Percentiles rank a stretch among this genome's conserved stretches.
These are phyloP conservation scores for Microbotryum saponariae DNA, from an alignment of 1,284 basidiomycete species.

Conservation along the genomic window DNA sequence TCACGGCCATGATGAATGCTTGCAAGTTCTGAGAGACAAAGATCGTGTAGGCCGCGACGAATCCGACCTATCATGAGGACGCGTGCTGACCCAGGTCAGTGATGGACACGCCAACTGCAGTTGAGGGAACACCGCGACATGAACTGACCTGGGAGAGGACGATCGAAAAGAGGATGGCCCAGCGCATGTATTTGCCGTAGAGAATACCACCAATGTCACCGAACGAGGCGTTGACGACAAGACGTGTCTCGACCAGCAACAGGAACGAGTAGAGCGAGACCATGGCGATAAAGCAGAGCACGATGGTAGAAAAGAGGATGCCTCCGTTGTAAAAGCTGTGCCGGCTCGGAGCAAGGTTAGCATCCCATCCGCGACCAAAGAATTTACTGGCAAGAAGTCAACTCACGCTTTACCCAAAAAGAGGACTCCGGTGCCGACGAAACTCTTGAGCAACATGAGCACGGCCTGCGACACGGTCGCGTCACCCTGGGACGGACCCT, in stretches of 20 bases:
- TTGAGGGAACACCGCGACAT: conserved; percentile 40
- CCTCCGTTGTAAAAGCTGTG: conserved; percentile 88
- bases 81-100: background rate
- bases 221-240: conserved; percentile 83
- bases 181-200: conserved; percentile 89
- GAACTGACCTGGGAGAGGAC: conserved; percentile 71
- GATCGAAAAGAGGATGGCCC: conserved; percentile 79
- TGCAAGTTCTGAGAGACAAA: conserved; percentile 59
- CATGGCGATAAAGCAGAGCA: conserved; percentile 71
- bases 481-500: conserved; percentile 51
- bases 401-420: conserved; percentile 88
- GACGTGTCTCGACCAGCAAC: conserved; percentile 79
- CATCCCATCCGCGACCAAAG: too few relatives aligned
- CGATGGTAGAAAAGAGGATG: conserved; percentile 75
- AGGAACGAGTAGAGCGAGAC: conserved; percentile 93
- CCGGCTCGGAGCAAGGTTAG: background rate
- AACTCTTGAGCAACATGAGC: conserved; percentile 87
- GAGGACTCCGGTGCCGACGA: conserved; percentile 91
- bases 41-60: conserved; percentile 85
- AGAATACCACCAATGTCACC: conserved; percentile 92
- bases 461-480: conserved; percentile 81
- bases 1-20: conserved; percentile 71
- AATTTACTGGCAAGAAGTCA: too few relatives aligned
- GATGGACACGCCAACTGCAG: background rate
- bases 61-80: conserved; percentile 44